Evolutionary conservation across 495 filamentous ascomycete species (phyloP).

Genomic region (Clavariopsis aquatica): DNA sequence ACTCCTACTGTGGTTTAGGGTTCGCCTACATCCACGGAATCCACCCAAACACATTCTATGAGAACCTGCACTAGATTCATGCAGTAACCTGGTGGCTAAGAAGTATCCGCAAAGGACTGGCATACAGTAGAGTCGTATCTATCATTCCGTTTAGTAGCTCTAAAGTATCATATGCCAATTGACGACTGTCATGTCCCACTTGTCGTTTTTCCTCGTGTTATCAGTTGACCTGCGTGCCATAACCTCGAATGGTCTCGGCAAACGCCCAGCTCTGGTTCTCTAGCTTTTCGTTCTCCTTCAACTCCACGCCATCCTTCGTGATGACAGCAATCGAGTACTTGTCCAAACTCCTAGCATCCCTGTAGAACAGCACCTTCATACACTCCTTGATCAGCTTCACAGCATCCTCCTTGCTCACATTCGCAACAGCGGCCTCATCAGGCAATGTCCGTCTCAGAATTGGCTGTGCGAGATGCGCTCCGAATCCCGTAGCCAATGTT

Average conservation of each 20-base stretch:
- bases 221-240: slow-evolving; percentile 61
- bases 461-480: slow-evolving; percentile 87
- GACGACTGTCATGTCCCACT: background rate
- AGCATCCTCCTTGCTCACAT: slow-evolving; percentile 75
- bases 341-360: slow-evolving; percentile 90
- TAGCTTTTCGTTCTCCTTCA: slow-evolving; percentile 75
- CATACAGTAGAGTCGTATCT: slow-evolving; percentile 14
- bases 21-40: no score
- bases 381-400: slow-evolving; percentile 80
- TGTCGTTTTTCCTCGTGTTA: no score
- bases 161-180: background rate
- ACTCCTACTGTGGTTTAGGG: no score
- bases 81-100: background rate
- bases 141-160: slow-evolving; percentile 6
- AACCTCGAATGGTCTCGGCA: slow-evolving; percentile 80
- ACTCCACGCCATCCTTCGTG: slow-evolving; percentile 77
- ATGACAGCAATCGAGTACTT: slow-evolving; percentile 88
- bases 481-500: slow-evolving; percentile 89
- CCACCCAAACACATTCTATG: no score
- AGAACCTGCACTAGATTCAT: no score
- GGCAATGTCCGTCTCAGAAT: slow-evolving; percentile 79
- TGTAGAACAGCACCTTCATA: slow-evolving; percentile 98
- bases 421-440: slow-evolving; percentile 72
- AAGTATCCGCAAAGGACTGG: background rate
- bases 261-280: slow-evolving; percentile 95